Conservation (phyloP, 2,329 filamentous ascomycete species). For the Neopestalotiopsis sp. region DNA sequence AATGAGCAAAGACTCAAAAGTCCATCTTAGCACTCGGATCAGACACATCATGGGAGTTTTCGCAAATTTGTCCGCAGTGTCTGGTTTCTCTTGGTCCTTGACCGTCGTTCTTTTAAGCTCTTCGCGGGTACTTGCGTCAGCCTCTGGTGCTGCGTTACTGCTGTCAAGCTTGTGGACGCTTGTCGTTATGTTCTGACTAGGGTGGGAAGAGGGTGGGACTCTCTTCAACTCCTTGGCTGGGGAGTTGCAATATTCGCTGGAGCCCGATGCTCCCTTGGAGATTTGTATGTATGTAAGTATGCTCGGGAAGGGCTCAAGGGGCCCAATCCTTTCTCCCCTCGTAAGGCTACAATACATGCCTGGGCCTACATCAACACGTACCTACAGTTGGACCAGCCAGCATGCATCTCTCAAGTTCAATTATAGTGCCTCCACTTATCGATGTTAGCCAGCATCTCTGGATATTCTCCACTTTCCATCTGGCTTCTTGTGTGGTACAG, state of each 20-base stretch:
- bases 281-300: not conserved
- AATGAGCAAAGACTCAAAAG: not conserved
- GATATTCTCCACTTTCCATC: not conserved
- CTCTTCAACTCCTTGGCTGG: conserved; percentile 2
- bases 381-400: not conserved
- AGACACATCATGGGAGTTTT: not conserved
- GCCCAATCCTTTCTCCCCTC: not conserved
- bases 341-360: not conserved
- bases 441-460: not conserved
- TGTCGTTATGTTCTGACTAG: not conserved
- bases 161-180: not conserved
- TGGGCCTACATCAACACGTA: not conserved
- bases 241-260: not conserved
- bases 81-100: not conserved
- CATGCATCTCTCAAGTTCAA: not conserved
- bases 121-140: not conserved
- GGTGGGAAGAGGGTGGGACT: not conserved
- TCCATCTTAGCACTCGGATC: not conserved
- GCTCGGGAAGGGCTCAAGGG: not conserved
- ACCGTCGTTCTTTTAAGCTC: not conserved
- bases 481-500: not conserved
- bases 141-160: not conserved
- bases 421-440: conserved; percentile 3
- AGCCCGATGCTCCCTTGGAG: not conserved
- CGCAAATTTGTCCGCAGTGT: not conserved